Base-by-base conservation (phyloP, 305 asterid genomes). In the Plantago coronopus region DNA sequence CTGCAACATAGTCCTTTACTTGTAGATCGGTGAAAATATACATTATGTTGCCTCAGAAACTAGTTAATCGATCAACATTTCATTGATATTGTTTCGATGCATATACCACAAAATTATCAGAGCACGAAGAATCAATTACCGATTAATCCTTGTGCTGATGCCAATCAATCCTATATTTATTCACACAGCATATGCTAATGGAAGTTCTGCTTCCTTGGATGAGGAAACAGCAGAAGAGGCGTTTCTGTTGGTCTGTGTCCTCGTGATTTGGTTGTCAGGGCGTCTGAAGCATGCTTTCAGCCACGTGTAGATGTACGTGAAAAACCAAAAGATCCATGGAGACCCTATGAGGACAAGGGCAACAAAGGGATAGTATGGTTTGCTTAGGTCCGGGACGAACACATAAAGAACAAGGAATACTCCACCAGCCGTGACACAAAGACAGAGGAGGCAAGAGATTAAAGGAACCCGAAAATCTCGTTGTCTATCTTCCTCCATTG, bases 261-360 rank as follows among this genome's bases (percentile, higher is more conserved):
- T 65, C 57, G 48, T 47, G 55, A 25, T 48, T 23, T 59, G 53
- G 23, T 13, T 51, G 4, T 19, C 58, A 23, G 34, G 66, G 63
- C 48, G 68, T 22, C 40, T 18, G 7, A 47, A 62, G 65, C 83
- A 76, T 22, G 48, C 72, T 75, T 79, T 84, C 51, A 71, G 37
- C 71, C 74, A 63, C 55, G 88, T 47, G 78, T 84, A 84, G 3
- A 79, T 0, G 48, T 61, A 84, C 45, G 80, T 80, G 48, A 84
- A 55, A 61, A 82, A 34, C 93, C 93, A 84, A 62, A 84, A 84
- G 21, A 82, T 17, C 85, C 86, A 84, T 1, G 93, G 93, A 12
- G 77, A 72, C 54, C 79, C 85, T 65, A 84, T 75, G 74, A 84
- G 77, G 71, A 68, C 20, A 31, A 82, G 70, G 65, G 89, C 89